A percentile compares a stretch with the other conserved stretches of the same genome.
Evolutionary conservation across 208 protist genomes (phyloP).

Genomic region (Phytomonas francai): DNA sequence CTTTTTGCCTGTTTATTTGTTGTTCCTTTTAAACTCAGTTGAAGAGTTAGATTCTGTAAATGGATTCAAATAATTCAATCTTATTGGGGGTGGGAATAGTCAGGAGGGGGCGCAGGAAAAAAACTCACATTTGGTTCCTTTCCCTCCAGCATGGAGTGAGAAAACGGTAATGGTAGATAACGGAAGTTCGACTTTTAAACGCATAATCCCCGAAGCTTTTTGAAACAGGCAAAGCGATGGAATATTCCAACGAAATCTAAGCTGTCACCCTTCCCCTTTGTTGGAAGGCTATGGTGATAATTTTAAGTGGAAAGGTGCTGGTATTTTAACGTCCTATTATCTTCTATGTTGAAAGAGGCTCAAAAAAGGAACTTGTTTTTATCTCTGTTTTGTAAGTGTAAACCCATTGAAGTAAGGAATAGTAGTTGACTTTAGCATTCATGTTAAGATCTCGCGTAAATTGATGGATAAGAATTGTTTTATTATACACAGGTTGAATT

Average conservation of each 20-base stretch:
- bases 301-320: not conserved
- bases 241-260: not conserved
- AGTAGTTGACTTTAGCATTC: not conserved
- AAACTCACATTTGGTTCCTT: not conserved
- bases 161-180: not conserved
- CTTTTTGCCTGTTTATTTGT: not conserved
- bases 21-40: not conserved
- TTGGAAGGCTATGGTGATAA: not conserved
- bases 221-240: not conserved
- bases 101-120: not conserved
- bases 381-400: not conserved
- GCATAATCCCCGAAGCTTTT: not conserved
- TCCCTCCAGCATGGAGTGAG: not conserved
- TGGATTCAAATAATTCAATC: constrained; percentile 6
- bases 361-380: not conserved
- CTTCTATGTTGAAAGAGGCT: not conserved
- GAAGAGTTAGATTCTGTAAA: not conserved
- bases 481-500: not conserved
- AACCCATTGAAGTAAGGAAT: not conserved
- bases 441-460: not conserved
- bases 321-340: not conserved
- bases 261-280: not conserved
- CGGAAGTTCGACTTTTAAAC: not conserved
- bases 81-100: not conserved
- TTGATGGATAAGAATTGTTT: not conserved